A percentile compares a stretch with the other conserved stretches of the same genome.
phyloP scores from a whole-genome alignment of 495 filamentous ascomycete species.

The Penicillium egyptiacum region DNA sequence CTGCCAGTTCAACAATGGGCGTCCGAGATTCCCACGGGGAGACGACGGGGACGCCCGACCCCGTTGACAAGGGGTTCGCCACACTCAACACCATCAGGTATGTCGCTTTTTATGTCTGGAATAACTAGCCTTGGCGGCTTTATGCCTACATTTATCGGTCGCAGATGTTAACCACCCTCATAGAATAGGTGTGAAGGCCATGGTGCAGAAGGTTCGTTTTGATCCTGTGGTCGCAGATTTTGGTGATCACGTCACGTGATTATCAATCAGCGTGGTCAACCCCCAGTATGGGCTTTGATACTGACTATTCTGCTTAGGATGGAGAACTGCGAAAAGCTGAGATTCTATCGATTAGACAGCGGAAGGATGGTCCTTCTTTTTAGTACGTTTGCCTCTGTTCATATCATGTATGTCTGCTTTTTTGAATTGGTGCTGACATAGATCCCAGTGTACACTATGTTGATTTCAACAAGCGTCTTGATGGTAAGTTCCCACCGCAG shows the following conservation, averaged over 20 bases:
- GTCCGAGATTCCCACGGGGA: constrained; percentile 50
- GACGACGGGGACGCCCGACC: constrained; percentile 55
- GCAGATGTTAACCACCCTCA: constrained; percentile 41
- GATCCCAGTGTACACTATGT: constrained; percentile 81
- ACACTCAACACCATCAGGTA: constrained; percentile 77
- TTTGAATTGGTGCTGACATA: constrained; percentile 21
- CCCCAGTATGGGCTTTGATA: constrained; percentile 5
- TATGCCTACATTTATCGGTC: constrained; percentile 41
- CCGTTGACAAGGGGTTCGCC: constrained; percentile 73
- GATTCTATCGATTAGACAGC: constrained; percentile 82
- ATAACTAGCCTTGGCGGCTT: constrained; percentile 8
- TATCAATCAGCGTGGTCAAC: background rate
- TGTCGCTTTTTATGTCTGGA: constrained; percentile 20
- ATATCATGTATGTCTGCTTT: background rate
- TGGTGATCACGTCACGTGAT: constrained; percentile 42
- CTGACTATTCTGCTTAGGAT: constrained; percentile 52
- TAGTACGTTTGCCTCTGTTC: constrained; percentile 54
- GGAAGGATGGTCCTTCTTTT: constrained; percentile 79
- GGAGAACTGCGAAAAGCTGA: constrained; percentile 87
- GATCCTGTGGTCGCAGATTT: constrained; percentile 16
- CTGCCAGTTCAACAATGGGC: constrained; percentile 39
- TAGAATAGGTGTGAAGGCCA: constrained; percentile 73
- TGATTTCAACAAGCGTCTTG: constrained; percentile 98
- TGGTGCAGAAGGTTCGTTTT: constrained; percentile 63
- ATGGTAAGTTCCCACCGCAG: constrained; percentile 47